Evolutionary conservation across 2,329 filamentous ascomycete species (phyloP).

Genomic region (Zopfia rhizophila): DNA sequence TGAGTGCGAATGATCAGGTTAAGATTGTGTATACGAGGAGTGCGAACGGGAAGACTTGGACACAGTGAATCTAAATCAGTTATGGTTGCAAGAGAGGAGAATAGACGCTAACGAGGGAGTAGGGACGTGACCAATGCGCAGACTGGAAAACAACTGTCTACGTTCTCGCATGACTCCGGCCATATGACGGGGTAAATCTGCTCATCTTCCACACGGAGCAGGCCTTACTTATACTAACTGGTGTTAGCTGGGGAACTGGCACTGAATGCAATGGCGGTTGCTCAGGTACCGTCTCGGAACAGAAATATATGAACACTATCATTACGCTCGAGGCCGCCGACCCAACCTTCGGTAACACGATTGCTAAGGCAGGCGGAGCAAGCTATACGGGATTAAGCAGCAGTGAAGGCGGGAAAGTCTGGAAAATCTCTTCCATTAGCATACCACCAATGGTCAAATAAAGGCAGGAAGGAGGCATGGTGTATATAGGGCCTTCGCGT

Average conservation of each 20-base stretch:
- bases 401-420: neutral
- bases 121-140: conserved; percentile 49
- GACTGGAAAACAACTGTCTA: conserved; percentile 47
- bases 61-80: conserved; percentile 30
- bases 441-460: conserved; percentile 6
- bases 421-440: conserved; percentile 3
- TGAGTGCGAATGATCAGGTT: conserved; percentile 45
- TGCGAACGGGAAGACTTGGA: conserved; percentile 41
- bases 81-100: neutral
- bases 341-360: conserved; percentile 6
- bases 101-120: neutral
- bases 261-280: conserved; percentile 54
- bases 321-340: conserved; percentile 46
- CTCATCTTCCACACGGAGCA: neutral
- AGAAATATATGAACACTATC: conserved; percentile 53
- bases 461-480: conserved; percentile 18
- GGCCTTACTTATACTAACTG: conserved; percentile 3
- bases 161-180: conserved; percentile 48
- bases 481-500: no score
- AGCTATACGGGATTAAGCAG: conserved; percentile 1
- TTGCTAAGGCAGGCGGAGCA: neutral
- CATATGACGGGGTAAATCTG: conserved; percentile 49
- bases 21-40: conserved; percentile 40
- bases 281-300: conserved; percentile 51
- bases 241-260: conserved; percentile 47